Percentiles rank a stretch among this genome's conserved stretches.
phyloP scores from a whole-genome alignment of 768 basidiomycete genomes.

The Pulveroboletus ravenelii region DNA sequence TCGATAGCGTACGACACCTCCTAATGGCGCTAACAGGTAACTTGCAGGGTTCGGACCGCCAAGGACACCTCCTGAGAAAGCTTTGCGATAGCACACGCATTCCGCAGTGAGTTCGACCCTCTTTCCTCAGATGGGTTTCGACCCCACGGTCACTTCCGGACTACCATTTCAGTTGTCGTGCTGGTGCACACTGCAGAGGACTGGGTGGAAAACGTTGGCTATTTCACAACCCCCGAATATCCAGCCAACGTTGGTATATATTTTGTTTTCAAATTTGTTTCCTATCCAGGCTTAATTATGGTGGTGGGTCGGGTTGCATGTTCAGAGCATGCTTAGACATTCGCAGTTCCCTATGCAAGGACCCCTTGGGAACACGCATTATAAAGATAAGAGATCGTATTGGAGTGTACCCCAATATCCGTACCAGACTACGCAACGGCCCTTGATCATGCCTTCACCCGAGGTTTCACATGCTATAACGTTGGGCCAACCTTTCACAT shows the following conservation, averaged over 20 bases:
- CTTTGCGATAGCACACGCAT: not conserved
- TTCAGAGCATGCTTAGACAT: conserved; percentile 15
- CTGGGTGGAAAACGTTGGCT: not conserved
- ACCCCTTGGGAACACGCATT: conserved; percentile 4
- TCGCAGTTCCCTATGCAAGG: conserved; percentile 9
- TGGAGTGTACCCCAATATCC: conserved; percentile 12
- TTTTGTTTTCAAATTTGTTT: not conserved
- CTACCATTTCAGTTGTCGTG: not conserved
- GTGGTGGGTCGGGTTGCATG: not conserved
- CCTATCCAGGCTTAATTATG: not conserved
- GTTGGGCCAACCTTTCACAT: conserved; percentile 23
- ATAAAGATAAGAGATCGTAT: conserved; percentile 16
- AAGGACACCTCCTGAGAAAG: not conserved
- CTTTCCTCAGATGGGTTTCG: not conserved
- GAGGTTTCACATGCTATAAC: conserved; percentile 16
- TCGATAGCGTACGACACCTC: not conserved
- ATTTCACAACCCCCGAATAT: not conserved
- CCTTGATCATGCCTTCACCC: conserved; percentile 13
- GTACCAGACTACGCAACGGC: conserved; percentile 11
- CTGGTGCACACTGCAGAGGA: not conserved
- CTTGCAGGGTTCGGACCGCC: not conserved
- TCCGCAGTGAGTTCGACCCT: conserved; percentile 6
- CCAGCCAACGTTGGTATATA: conserved; percentile 2
- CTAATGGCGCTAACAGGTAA: not conserved
- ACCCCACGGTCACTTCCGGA: not conserved